Base-by-base conservation (phyloP, 495 filamentous ascomycete species). In the Aspergillus haitiensis region DNA sequence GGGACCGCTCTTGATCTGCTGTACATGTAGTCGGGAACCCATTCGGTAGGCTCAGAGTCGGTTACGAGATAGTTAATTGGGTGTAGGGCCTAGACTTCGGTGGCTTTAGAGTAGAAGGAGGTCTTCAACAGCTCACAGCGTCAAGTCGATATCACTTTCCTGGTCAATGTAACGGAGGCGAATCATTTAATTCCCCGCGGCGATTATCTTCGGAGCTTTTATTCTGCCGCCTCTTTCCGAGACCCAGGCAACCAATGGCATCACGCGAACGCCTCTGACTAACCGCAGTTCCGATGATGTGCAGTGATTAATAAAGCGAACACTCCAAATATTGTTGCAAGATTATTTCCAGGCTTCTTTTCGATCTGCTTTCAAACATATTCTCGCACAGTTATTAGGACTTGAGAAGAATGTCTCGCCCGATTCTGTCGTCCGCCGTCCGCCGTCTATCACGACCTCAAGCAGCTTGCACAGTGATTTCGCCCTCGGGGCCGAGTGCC, bases 221-320 rank as follows among this genome's bases (percentile, higher is more conserved):
- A 67, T 74, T 75, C 71, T 77, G 74, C 70, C 70, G 34, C 34
- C 0, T 0, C 11, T 12, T 35, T 53, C 73, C 70, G 73, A 16
- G 59, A 31, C 2, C 16, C n/a, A 36, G 52, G 44, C 59, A 62
- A 60, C 75, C 75, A 78, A 75, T 76, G 46, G 46, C 55, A 61
- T 69, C 67, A 60, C 60, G 57, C 56, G 52, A 61, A 70, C 61
- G 61, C 47, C 51, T 65, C 60, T 72, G 72, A 72, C 71, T 71
- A 73, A 73, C 65, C 58, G 32, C 21, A 52, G 40, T 49, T 48
- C 16, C 34, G 36, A 54, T 42, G 32, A n/a, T 18, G 39, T 21
- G 8, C 44, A 59, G 57, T 64, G 55, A 59, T 58, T 64, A 64
- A 69, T 63, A 61, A 67, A 50, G 52, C 51, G 56, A 57, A 37